phyloP scores from a whole-genome alignment of 345 rosid genomes.

The Eucalyptus tenuipes region DNA sequence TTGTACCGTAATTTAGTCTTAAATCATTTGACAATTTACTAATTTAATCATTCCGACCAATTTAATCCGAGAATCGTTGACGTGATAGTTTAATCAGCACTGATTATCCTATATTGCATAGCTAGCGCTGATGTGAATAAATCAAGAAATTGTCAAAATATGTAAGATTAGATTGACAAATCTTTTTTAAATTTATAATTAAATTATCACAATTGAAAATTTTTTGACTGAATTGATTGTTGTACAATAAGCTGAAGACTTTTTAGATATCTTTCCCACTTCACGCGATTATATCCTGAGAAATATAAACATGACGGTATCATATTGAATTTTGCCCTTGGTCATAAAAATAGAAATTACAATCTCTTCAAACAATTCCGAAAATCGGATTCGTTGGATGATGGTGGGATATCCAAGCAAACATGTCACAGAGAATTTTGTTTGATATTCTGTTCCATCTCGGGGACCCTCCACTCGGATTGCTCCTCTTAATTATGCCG shows the following conservation, averaged over 20 bases:
- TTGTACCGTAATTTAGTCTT: no score
- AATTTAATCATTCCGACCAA: no score
- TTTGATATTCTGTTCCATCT: background rate
- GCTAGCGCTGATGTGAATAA: no score
- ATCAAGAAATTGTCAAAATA: no score
- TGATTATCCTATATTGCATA: fast-evolving
- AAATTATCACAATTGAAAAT: fast-evolving
- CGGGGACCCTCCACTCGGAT: background rate
- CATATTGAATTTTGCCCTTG: background rate
- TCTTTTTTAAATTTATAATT: fast-evolving
- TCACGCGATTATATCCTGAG: fast-evolving
- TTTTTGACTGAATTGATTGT: fast-evolving
- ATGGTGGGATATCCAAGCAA: background rate
- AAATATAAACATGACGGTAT: no score
- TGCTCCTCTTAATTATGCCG: background rate
- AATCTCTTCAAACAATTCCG: background rate
- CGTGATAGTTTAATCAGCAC: fast-evolving
- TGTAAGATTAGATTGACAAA: fast-evolving
- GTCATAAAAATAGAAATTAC: background rate
- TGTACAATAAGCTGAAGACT: fast-evolving
- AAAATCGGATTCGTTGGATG: background rate
- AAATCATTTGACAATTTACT: background rate
- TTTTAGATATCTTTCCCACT: no score
- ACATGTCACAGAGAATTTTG: background rate
- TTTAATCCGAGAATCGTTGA: fast-evolving